Base-by-base conservation (phyloP, 2,329 filamentous ascomycete genomes). In the Alternaria rosae region DNA sequence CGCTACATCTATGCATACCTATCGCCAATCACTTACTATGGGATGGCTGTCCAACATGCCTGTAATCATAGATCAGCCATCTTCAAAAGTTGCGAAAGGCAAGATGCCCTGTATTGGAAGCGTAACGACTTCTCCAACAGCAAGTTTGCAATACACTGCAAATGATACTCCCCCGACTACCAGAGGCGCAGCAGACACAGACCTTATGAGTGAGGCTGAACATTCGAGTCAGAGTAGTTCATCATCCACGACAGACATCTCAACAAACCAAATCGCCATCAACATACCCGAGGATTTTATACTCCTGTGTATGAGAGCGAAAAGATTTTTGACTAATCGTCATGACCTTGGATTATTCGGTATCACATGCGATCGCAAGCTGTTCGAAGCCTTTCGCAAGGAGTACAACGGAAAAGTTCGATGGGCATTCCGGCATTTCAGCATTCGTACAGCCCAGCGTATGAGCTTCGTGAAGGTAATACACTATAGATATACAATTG, bases 381-480 rank as follows among this genome's bases (percentile, higher is more conserved):
- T 58, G 3, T 53, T 58, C 23, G 7, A 43, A 26, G 47, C 38
- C 6, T 53, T 58, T n/a, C 56, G 47, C n/a, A n/a, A n/a, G 2
- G 26, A 35, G 6, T 53, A 45, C 10, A 28, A 35, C 9, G 11
- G 38, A n/a, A 45, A 20, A 3, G 25, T 26, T 3, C 8, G 48
- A 7, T 45, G 47, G 48, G 7, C 15, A 8, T 45, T 35, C 26
- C 21, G 47, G 3, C 12, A 10, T 5, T 53, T 52, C 38, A 53
- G 47, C n/a, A 26, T 53, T 28, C 17, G 28, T 13, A 35, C 47
- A 1, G 38, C 44, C 17, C 48, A 58, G 10, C 35, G 41, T 11
- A 58, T 58, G n/a, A 45, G 15, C 3, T 53, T 58, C 13, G 48
- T 58, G 2, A 58, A 58, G 11, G 47, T 45, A 45, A 44, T n/a